phyloP scores from a whole-genome alignment of 2,329 filamentous ascomycete genomes.

The Aurifilum marmelostoma region DNA sequence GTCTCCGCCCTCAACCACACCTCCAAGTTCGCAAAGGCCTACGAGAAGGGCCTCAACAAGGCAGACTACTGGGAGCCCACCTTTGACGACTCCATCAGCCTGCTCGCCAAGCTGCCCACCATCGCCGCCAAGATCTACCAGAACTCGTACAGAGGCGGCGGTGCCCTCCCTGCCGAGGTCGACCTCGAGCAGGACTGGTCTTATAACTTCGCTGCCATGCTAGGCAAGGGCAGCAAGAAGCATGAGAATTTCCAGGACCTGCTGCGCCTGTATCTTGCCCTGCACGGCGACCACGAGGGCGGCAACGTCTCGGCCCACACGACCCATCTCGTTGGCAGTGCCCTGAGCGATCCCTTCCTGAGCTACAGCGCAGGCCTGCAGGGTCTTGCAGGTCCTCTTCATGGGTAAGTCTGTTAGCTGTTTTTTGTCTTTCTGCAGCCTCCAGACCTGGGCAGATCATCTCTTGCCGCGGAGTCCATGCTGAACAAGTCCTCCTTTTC shows the following conservation, averaged over 20 bases:
- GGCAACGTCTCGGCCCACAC: slow-evolving; percentile 96
- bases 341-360: slow-evolving; percentile 91
- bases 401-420: slow-evolving; percentile 60
- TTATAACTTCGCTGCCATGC: slow-evolving; percentile 97
- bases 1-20: slow-evolving; percentile 96
- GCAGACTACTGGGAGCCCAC: slow-evolving; percentile 98
- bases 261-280: slow-evolving; percentile 88
- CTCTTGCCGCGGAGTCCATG: not conserved
- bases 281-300: slow-evolving; percentile 97
- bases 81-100: slow-evolving; percentile 91
- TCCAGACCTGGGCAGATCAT: too few relatives aligned
- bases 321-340: slow-evolving; percentile 92
- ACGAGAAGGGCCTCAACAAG: slow-evolving; percentile 89
- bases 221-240: slow-evolving; percentile 85
- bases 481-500: slow-evolving; percentile 10
- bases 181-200: slow-evolving; percentile 93
- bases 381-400: slow-evolving; percentile 90
- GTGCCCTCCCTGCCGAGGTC: slow-evolving; percentile 73
- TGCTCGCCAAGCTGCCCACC: slow-evolving; percentile 94
- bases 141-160: slow-evolving; percentile 77
- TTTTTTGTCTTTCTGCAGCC: not conserved
- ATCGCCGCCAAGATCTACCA: slow-evolving; percentile 98
- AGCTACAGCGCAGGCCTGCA: slow-evolving; percentile 95
- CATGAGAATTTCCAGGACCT: slow-evolving; percentile 96
- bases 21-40: slow-evolving; percentile 90